Percentiles rank a stretch among this genome's conserved stretches.
These are phyloP conservation scores for Arabidopsis lyrata DNA, from an alignment of 441 rosid species.

Conservation along the genomic window DNA sequence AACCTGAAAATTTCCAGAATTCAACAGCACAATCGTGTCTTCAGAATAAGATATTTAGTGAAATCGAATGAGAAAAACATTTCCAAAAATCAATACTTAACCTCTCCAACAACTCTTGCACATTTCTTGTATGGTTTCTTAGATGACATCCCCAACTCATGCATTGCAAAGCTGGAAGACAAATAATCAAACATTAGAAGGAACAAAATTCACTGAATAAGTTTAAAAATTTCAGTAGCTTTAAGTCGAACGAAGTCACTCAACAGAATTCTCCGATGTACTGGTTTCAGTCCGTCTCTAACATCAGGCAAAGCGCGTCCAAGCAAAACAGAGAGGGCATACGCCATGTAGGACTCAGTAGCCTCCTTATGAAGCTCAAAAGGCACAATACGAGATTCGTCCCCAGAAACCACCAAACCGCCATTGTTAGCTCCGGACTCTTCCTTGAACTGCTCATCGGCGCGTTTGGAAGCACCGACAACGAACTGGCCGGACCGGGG, in stretches of 20 bases:
- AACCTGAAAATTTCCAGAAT: constrained; percentile 57
- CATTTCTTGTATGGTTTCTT: constrained; percentile 94
- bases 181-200: constrained; percentile 24
- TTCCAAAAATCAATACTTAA: constrained; percentile 24
- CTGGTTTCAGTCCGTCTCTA: constrained; percentile 92
- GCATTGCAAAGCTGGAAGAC: constrained; percentile 83
- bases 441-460: constrained; percentile 32
- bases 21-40: constrained; percentile 11
- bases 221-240: not conserved
- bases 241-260: constrained; percentile 33
- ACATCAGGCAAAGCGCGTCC: constrained; percentile 96
- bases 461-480: constrained; percentile 21
- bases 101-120: constrained; percentile 99
- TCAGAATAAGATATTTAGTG: not conserved
- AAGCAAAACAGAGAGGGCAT: constrained; percentile 90
- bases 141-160: constrained; percentile 90
- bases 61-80: not conserved
- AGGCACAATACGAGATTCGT: constrained; percentile 60
- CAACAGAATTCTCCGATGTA: constrained; percentile 87
- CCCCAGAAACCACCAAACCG: constrained; percentile 48
- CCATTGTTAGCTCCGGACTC: constrained; percentile 51
- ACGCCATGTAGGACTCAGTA: constrained; percentile 85
- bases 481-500: constrained; percentile 19
- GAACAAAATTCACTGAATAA: not conserved
- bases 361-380: constrained; percentile 94